Conservation (phyloP, 805 yeast species). For the Metschnikowia cubensis region DNA sequence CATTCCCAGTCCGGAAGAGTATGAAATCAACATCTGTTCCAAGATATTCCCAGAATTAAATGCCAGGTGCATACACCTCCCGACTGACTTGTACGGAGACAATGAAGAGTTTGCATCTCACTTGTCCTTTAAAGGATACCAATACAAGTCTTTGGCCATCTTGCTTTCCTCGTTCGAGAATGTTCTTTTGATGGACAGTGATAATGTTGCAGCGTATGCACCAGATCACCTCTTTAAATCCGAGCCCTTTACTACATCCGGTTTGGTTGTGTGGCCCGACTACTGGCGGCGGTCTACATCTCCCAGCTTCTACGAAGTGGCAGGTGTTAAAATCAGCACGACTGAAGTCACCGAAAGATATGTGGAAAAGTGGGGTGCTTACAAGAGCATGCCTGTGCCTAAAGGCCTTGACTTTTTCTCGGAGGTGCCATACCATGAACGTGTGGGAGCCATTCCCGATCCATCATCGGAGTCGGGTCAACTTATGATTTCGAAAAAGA, state of each 20-base stretch:
- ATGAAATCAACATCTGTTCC: slow-evolving; percentile 57
- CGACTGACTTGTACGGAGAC: slow-evolving; percentile 24
- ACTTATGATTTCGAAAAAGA: slow-evolving; percentile 51
- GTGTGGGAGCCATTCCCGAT: slow-evolving; percentile 66
- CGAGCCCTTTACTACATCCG: slow-evolving; percentile 51
- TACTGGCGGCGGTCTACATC: slow-evolving; percentile 83
- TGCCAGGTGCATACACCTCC: slow-evolving; percentile 38
- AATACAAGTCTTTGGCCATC: slow-evolving; percentile 41
- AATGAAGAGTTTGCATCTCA: slow-evolving; percentile 19
- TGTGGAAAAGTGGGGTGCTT: slow-evolving; percentile 22
- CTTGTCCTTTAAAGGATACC: slow-evolving; percentile 42
- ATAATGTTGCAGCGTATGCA: slow-evolving; percentile 63
- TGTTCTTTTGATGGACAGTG: slow-evolving; percentile 70
- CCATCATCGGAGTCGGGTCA: slow-evolving; percentile 71
- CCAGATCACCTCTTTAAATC: slow-evolving; percentile 57
- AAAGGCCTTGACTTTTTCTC: slow-evolving; percentile 8
- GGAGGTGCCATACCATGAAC: slow-evolving; percentile 52
- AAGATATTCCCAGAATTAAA: slow-evolving; percentile 35
- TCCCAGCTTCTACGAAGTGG: slow-evolving; percentile 67
- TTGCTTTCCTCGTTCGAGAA: slow-evolving; percentile 56
- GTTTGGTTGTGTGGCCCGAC: slow-evolving; percentile 78
- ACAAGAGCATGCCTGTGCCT: slow-evolving; percentile 8
- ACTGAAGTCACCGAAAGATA: slow-evolving; percentile 30
- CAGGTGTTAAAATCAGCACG: slow-evolving; percentile 42
- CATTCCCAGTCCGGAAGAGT: slow-evolving; percentile 66